Percentiles rank a stretch among this genome's conserved stretches.
Conservation (phyloP, 169 alveolate genomes). For the Plasmodium knowlesi region DNA sequence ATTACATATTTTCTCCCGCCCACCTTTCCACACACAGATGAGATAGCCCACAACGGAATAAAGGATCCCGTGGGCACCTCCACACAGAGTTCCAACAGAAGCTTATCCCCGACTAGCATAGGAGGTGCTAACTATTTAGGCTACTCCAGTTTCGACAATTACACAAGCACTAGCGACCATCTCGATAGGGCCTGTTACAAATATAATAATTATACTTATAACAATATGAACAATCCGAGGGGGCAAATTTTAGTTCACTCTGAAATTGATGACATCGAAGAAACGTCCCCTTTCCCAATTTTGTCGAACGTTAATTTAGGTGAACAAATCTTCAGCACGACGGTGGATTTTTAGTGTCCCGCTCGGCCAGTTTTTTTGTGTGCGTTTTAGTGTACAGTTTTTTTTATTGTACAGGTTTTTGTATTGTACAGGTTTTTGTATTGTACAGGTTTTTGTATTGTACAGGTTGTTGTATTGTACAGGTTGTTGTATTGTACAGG, state of each 20-base stretch:
- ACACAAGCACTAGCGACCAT: not conserved
- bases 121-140: not conserved
- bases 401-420: no score
- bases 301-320: conserved; percentile 57
- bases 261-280: conserved; percentile 67
- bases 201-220: conserved; percentile 32
- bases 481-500: not conserved
- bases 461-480: not conserved
- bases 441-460: no score
- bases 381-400: not conserved
- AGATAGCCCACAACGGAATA: not conserved
- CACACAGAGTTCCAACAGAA: not conserved
- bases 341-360: conserved; percentile 51
- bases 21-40: not conserved
- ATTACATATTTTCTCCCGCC: not conserved
- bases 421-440: not conserved
- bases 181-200: not conserved
- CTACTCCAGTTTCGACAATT: not conserved
- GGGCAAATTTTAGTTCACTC: conserved; percentile 30
- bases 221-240: conserved; percentile 1
- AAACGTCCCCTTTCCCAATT: conserved; percentile 64
- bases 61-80: not conserved
- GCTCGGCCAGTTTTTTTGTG: not conserved
- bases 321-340: conserved; percentile 67
- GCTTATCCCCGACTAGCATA: not conserved